phyloP scores from a whole-genome alignment of 768 basidiomycete species.

The Russula brevipes region DNA sequence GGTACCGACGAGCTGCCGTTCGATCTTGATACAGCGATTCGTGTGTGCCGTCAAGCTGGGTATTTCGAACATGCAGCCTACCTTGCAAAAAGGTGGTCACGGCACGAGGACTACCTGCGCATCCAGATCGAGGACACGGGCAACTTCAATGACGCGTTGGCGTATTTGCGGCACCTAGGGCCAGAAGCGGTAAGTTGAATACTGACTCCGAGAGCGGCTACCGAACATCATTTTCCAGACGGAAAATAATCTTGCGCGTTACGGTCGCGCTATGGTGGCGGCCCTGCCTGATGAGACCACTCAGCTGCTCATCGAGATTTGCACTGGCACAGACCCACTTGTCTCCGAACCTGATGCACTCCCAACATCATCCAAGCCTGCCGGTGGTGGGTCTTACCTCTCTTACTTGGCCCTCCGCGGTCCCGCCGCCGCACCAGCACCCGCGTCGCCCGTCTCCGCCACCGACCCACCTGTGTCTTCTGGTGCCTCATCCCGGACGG shows the following conservation, averaged over 20 bases:
- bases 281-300: slow-evolving; percentile 87
- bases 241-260: slow-evolving; percentile 78
- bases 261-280: slow-evolving; percentile 81
- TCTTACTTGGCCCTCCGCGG: slow-evolving; percentile 76
- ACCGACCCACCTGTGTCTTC: slow-evolving; percentile 24
- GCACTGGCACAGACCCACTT: slow-evolving; percentile 59
- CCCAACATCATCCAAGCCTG: slow-evolving; percentile 30
- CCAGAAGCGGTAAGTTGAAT: slow-evolving; percentile 63
- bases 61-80: slow-evolving; percentile 95
- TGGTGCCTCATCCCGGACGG: slow-evolving; percentile 14
- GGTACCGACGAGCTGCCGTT: slow-evolving; percentile 75
- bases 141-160: slow-evolving; percentile 73
- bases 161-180: slow-evolving; percentile 74
- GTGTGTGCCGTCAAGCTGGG: slow-evolving; percentile 93
- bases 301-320: slow-evolving; percentile 84
- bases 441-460: slow-evolving; percentile 35
- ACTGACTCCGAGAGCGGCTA: background rate
- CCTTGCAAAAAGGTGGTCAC: slow-evolving; percentile 83
- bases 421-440: slow-evolving; percentile 40
- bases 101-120: slow-evolving; percentile 89
- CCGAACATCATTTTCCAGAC: slow-evolving; percentile 45
- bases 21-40: slow-evolving; percentile 94
- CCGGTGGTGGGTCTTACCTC: slow-evolving; percentile 58
- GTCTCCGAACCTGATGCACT: slow-evolving; percentile 36
- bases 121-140: slow-evolving; percentile 93